These are phyloP conservation scores for Fusarium concolor DNA, from an alignment of 2,329 filamentous ascomycete genomes.

Conservation along the genomic window DNA sequence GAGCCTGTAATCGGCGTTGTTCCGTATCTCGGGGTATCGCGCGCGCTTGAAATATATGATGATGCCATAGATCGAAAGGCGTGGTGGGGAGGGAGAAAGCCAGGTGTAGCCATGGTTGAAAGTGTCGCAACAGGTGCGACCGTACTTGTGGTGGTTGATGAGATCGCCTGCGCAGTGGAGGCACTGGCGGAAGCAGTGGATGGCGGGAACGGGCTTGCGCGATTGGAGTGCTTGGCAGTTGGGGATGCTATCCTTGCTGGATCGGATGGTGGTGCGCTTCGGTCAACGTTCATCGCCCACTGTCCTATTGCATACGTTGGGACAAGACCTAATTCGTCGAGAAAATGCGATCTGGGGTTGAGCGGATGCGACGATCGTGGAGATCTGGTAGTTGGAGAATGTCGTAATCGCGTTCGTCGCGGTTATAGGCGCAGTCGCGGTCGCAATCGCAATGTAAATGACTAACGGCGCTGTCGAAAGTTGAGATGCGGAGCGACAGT, in stretches of 20 bases:
- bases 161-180: constrained; percentile 2
- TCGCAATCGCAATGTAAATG: constrained; percentile 6
- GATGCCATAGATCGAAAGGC: constrained; percentile 54
- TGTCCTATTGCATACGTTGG: constrained; percentile 46
- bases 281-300: constrained; percentile 47
- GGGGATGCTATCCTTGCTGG: constrained; percentile 44
- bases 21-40: constrained; percentile 56
- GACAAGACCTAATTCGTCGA: constrained; percentile 36
- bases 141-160: constrained; percentile 10
- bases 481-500: background rate
- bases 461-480: background rate
- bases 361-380: constrained; percentile 42
- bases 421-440: constrained; percentile 25
- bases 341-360: constrained; percentile 27
- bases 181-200: constrained; percentile 38
- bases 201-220: constrained; percentile 49
- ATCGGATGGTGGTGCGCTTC: constrained; percentile 35
- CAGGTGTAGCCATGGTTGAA: constrained; percentile 58
- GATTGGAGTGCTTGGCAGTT: constrained; percentile 45
- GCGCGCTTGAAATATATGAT: constrained; percentile 51
- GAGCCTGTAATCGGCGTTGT: constrained; percentile 55
- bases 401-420: constrained; percentile 33
- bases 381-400: constrained; percentile 27
- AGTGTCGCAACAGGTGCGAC: constrained; percentile 5
- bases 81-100: constrained; percentile 51